Evolutionary conservation across 768 basidiomycete genomes (phyloP).

Genomic region (Russula dissimulans): DNA sequence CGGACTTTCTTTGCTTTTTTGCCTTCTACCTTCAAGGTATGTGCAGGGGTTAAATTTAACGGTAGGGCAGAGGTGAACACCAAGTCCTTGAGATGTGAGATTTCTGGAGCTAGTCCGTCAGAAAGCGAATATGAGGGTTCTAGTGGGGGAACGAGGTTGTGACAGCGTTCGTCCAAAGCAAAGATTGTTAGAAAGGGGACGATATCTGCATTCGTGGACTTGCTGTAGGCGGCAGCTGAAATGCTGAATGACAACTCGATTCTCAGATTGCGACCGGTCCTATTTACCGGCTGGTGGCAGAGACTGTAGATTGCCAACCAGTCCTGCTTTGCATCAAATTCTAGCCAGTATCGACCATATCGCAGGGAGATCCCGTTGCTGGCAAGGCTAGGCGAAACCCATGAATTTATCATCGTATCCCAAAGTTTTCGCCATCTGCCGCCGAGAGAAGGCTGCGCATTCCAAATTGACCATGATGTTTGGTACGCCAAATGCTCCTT

Average conservation of each 20-base stretch:
- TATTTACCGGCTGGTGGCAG: background rate
- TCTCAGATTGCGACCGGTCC: background rate
- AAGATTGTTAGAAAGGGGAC: background rate
- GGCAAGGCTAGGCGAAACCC: background rate
- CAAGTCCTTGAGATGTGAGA: background rate
- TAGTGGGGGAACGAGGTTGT: background rate
- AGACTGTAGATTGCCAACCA: constrained; percentile 6
- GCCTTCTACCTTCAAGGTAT: no score
- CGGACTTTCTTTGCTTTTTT: no score
- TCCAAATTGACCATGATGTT: constrained; percentile 4
- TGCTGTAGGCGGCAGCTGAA: background rate
- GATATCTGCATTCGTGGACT: background rate
- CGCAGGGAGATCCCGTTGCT: background rate
- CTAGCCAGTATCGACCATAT: constrained; percentile 9
- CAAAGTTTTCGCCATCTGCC: background rate
- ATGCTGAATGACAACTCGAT: background rate
- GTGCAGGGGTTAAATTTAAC: background rate
- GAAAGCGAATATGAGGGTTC: background rate
- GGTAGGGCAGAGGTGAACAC: background rate
- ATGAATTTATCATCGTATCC: background rate
- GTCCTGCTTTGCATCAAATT: background rate
- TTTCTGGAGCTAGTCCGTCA: background rate
- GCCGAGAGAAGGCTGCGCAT: background rate
- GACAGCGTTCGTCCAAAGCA: background rate
- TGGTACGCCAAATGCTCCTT: background rate